Evolutionary conservation across 2,329 filamentous ascomycete genomes (phyloP), one percentile per base, ranked within the genome.

Genomic region (Tolypocladium amazonense): DNA sequence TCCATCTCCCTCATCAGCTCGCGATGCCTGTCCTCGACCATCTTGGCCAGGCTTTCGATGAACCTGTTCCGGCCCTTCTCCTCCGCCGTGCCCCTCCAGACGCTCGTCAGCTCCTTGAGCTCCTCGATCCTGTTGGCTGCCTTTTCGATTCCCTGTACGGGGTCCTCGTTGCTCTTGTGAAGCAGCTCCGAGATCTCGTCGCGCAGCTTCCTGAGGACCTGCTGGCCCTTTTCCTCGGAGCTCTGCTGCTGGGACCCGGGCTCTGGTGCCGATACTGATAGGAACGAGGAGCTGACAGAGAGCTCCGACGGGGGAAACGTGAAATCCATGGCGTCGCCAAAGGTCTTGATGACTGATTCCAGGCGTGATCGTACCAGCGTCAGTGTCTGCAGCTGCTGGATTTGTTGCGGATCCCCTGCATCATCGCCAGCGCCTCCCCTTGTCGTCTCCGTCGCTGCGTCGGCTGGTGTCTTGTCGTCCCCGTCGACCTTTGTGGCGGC

Each of bases 21-120:
- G 64, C 76, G 75, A 63, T 82, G 82, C 60, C 78, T 79, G 64
- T 97, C 93, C 69, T 97, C 92, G 1, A 96, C 90, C 73, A 90
- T 81, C 76, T 86, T 91, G 39, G 86, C 85, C 66, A 99, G 72
- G 57, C 82, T 81, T 64, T 97, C 93, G 23, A 99, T 87, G 70
- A 97, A 92, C 68, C 85, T 89, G 12, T 77, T 76, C 58, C 94
- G 80, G 7, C 91, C 90, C 74, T 90, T 95, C 72, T 97, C 94
- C 75, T 99, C 94, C 0, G 90, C 88, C 2, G 94, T 97, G n/a
- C 92, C 92, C 71, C 89, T 93, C 92, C 94, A 99, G 27, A 99
- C 86, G n/a, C 76, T 76, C 4, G 86, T 85, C 63, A 97, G 75
- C 63, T 86, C 82, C 68, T 91, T 87, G 59, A 97, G 79, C 69